Evolutionary conservation across 169 alveolate genomes (phyloP).

Genomic region (Perkinsus chesapeaki): DNA sequence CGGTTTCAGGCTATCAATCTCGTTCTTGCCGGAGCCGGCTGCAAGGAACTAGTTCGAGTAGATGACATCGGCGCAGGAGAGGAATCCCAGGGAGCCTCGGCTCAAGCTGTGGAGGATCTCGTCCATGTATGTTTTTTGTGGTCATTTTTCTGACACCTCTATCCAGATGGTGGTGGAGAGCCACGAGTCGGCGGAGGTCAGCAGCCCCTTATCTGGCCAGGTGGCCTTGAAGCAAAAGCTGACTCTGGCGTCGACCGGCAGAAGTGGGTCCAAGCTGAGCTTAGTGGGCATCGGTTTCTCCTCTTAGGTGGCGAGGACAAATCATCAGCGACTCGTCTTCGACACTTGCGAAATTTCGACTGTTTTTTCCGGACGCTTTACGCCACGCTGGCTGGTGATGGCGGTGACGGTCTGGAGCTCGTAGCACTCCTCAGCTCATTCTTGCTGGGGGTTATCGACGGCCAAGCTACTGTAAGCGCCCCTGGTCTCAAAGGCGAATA

Average conservation of each 20-base stretch:
- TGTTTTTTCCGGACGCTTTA: neutral
- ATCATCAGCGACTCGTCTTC: neutral
- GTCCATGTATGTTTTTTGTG: neutral
- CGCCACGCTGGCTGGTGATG: neutral
- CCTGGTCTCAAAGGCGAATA: too few relatives aligned
- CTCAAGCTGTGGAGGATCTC: neutral
- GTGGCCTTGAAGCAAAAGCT: neutral
- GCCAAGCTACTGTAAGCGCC: neutral
- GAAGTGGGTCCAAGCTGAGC: neutral
- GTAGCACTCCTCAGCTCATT: neutral
- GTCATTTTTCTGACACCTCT: neutral
- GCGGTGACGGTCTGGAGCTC: neutral
- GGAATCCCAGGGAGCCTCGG: neutral
- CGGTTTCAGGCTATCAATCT: neutral
- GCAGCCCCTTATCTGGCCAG: neutral
- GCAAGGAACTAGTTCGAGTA: neutral
- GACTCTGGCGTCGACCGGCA: neutral
- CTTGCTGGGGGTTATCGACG: neutral
- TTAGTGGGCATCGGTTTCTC: neutral
- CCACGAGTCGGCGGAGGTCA: neutral
- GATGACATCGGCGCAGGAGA: neutral
- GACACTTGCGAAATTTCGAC: neutral
- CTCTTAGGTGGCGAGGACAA: neutral
- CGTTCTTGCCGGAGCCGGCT: neutral
- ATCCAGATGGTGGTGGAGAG: neutral